These are phyloP conservation scores for Aurinia saxatilis DNA, from an alignment of 345 rosid species.

Conservation along the genomic window DNA sequence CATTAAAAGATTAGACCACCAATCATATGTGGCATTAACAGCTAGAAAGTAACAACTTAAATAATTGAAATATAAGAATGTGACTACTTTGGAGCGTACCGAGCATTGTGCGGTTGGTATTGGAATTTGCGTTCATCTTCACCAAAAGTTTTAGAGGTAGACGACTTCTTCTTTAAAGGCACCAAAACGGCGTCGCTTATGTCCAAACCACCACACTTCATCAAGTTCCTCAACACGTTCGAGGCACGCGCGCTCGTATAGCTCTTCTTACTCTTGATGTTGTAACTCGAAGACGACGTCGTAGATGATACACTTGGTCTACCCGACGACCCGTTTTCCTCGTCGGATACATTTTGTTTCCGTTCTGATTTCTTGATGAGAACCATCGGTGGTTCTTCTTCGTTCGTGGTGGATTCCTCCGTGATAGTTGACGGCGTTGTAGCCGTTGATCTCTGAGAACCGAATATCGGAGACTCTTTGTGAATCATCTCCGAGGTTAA, in stretches of 20 bases:
- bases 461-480: constrained; percentile 31
- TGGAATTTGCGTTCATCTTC: constrained; percentile 31
- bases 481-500: neutral
- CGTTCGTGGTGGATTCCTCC: constrained; percentile 29
- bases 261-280: constrained; percentile 34
- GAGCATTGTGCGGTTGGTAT: constrained; percentile 29
- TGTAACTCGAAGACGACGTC: constrained; percentile 24
- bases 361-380: neutral
- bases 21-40: constrained; percentile 3
- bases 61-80: neutral
- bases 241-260: constrained; percentile 36
- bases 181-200: constrained; percentile 44
- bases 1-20: neutral
- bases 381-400: constrained; percentile 16
- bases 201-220: constrained; percentile 45
- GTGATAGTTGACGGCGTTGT: constrained; percentile 27
- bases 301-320: constrained; percentile 20
- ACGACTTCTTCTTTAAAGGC: constrained; percentile 26
- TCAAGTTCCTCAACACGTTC: constrained; percentile 36
- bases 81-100: constrained; percentile 24
- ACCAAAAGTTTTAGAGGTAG: constrained; percentile 19
- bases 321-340: neutral
- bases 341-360: neutral
- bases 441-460: constrained; percentile 32
- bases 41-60: neutral